Conservation (phyloP, 192 early-diverging fungal genomes). For the Podila epigama region DNA sequence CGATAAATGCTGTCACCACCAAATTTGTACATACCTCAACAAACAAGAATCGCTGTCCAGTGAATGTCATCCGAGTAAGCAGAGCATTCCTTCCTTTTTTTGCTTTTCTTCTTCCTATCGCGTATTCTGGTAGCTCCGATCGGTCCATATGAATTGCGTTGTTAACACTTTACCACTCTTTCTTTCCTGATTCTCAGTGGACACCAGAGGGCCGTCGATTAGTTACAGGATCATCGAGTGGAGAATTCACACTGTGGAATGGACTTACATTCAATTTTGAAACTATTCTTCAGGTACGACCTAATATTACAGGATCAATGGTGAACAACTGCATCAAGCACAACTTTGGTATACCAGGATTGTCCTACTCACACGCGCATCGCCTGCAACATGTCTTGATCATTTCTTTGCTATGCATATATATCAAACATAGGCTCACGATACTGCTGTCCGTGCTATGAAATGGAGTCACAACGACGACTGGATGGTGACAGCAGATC, state of each 20-base stretch:
- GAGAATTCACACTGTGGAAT: slow-evolving; percentile 98
- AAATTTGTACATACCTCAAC: slow-evolving; percentile 92
- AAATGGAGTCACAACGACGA: slow-evolving; percentile 95
- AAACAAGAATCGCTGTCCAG: slow-evolving; percentile 91
- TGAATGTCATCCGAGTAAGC: slow-evolving; percentile 86
- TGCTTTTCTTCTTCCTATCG: not conserved
- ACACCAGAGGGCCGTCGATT: slow-evolving; percentile 95
- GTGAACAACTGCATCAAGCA: no score
- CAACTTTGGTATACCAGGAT: no score
- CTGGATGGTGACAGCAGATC: slow-evolving; percentile 95
- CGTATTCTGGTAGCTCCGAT: not conserved
- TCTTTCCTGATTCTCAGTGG: slow-evolving; percentile 66
- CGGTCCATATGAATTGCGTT: no score
- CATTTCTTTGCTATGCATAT: not conserved
- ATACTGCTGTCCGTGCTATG: slow-evolving; percentile 94
- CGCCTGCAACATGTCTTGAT: no score
- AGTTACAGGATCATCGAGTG: slow-evolving; percentile 91
- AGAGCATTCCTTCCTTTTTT: not conserved
- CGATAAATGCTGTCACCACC: slow-evolving; percentile 77
- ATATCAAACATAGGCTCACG: slow-evolving; percentile 94
- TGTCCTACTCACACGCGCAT: no score
- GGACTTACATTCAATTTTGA: slow-evolving; percentile 98
- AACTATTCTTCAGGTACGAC: slow-evolving; percentile 84
- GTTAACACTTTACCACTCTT: not conserved
- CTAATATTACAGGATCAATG: not conserved